Evolutionary conservation across 1,284 basidiomycete genomes (phyloP), one percentile per base, ranked within the genome.

Genomic region (Rhodotorula sp.): DNA sequence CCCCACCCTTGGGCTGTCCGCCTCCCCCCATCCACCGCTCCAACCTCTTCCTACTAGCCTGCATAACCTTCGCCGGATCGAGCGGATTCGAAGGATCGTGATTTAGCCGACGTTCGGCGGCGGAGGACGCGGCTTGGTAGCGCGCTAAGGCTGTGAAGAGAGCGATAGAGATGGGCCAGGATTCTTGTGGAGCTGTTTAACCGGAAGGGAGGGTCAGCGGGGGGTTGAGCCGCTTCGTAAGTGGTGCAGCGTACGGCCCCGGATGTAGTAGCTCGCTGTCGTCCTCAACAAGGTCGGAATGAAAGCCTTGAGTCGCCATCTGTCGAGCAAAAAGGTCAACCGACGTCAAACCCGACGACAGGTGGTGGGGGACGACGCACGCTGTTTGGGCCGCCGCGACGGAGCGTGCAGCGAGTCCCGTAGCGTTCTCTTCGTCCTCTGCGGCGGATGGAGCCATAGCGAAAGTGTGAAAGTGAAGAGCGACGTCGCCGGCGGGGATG

Each of bases 141-240:
- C 58, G 55, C 16, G 57, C 61, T 53, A 72, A 15, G 22, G 64
- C 55, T 50, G 40, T 54, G 57, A 72, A 69, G 40, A 66, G 55
- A 20, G 67, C 40, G 47, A 57, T 54, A 13, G 28, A 26, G 40
- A 72, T 47, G 0, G 61, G 51, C 70, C 67, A 72, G 22, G 48
- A 34, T 16, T 63, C 47, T 16, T 72, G 57, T 11, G 48, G 58
- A 2, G 53, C 53, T 65, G 24, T 7, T 34, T 24, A 50, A n/a
- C 9, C 11, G 46, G 11, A 10, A 37, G 31, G n/a, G n/a, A 13
- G 37, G 28, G 40, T 62, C 6, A 62, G 52, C 60, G 26, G n/a
- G 37, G 40, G 22, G 9, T 24, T 6, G 52, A 28, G 18, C 44
- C 20, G 22, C 24, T 48, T 16, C 18, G 34, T 34, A 26, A 22